Conservation (phyloP, 192 early-diverging fungal genomes). For the Coemansia sp. region DNA sequence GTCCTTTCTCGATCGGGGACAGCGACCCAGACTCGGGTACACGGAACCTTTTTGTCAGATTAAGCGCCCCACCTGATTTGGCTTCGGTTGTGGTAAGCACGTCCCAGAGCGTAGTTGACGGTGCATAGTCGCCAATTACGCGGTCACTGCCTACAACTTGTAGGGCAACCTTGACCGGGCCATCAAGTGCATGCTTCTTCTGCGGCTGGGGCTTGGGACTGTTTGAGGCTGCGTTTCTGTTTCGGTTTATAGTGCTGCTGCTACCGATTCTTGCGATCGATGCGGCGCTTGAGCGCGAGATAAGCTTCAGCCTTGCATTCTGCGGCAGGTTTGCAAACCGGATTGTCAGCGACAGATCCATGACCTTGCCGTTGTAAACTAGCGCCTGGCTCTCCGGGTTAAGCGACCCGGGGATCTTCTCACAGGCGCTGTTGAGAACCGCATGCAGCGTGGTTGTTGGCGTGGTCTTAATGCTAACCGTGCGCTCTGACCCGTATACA, state of each 20-base stretch:
- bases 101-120: slow-evolving; percentile 66
- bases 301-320: slow-evolving; percentile 71
- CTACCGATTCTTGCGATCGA: slow-evolving; percentile 2
- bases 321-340: slow-evolving; percentile 80
- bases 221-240: background rate
- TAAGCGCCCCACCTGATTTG: slow-evolving; percentile 19
- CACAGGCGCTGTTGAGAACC: slow-evolving; percentile 61
- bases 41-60: slow-evolving; percentile 19
- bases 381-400: slow-evolving; percentile 60
- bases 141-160: slow-evolving; percentile 70
- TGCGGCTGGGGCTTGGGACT: too few relatives aligned
- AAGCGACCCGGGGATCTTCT: slow-evolving; percentile 54
- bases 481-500: slow-evolving; percentile 37
- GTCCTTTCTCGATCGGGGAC: background rate
- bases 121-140: slow-evolving; percentile 60
- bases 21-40: slow-evolving; percentile 1
- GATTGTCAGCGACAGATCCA: slow-evolving; percentile 71
- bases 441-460: slow-evolving; percentile 70
- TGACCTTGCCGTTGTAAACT: slow-evolving; percentile 61
- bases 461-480: slow-evolving; percentile 63
- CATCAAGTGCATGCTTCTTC: slow-evolving; percentile 6
- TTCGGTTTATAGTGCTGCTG: background rate
- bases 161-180: slow-evolving; percentile 62
- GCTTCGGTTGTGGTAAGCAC: slow-evolving; percentile 20
- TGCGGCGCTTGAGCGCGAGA: slow-evolving; percentile 10